Evolutionary conservation across 305 asterid genomes (phyloP).

Genomic region (Withania somnifera): DNA sequence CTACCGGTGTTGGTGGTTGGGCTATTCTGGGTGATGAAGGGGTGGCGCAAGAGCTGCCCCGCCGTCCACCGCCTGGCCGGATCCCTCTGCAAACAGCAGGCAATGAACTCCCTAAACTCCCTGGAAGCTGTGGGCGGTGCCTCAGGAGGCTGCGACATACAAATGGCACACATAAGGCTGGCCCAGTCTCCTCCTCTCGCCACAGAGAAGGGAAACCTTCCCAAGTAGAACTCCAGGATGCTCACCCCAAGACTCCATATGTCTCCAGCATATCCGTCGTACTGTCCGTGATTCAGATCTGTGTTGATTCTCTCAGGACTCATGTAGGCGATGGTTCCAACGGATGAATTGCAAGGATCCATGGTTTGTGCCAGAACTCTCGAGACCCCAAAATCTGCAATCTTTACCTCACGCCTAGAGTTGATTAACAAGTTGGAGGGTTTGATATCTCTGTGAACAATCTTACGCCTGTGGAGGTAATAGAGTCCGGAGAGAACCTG

Average conservation of each 20-base stretch:
- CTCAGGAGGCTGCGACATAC: constrained; percentile 85
- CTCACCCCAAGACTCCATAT: constrained; percentile 93
- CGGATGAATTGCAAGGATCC: constrained; percentile 88
- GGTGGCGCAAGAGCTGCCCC: constrained; percentile 51
- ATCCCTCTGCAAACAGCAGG: constrained; percentile 69
- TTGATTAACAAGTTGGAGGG: constrained; percentile 75
- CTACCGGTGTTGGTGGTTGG: constrained; percentile 17
- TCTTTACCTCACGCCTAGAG: constrained; percentile 47
- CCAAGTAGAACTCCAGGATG: constrained; percentile 76
- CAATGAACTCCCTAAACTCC: constrained; percentile 67
- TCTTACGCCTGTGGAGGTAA: constrained; percentile 70
- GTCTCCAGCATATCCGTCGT: constrained; percentile 88
- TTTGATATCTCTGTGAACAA: constrained; percentile 85
- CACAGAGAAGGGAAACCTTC: constrained; percentile 58
- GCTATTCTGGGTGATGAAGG: constrained; percentile 51
- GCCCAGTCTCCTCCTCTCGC: constrained; percentile 90
- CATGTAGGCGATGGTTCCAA: constrained; percentile 93
- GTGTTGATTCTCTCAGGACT: constrained; percentile 88
- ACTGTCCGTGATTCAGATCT: constrained; percentile 70
- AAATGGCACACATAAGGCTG: constrained; percentile 73
- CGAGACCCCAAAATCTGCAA: constrained; percentile 85
- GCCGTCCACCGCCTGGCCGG: constrained; percentile 68
- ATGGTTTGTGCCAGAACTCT: constrained; percentile 61
- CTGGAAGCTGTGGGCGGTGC: constrained; percentile 53
- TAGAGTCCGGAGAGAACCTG: constrained; percentile 59